These are phyloP conservation scores for Arachnomyces sp. DNA, from an alignment of 2,329 filamentous ascomycete genomes.

Conservation along the genomic window DNA sequence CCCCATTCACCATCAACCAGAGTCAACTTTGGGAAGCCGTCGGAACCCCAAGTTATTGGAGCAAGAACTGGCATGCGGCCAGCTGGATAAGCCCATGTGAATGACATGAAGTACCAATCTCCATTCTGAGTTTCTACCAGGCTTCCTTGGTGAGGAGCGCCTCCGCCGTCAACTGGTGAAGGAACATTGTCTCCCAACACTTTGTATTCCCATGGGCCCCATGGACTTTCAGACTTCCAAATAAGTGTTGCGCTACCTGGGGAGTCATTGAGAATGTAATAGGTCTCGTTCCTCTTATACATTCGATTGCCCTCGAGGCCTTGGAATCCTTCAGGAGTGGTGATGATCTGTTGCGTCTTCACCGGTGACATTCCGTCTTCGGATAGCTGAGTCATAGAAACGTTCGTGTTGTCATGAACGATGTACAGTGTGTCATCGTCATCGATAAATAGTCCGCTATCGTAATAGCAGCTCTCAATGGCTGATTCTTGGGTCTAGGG, in stretches of 20 bases:
- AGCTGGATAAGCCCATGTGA: slow-evolving; percentile 46
- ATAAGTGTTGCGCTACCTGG: slow-evolving; percentile 41
- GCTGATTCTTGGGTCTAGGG: neutral
- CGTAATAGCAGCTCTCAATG: slow-evolving; percentile 2
- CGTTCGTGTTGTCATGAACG: neutral
- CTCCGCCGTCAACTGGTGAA: slow-evolving; percentile 38
- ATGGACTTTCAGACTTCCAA: slow-evolving; percentile 40
- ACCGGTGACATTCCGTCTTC: slow-evolving; percentile 1
- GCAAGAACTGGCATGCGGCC: slow-evolving; percentile 49
- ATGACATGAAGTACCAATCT: slow-evolving; percentile 51
- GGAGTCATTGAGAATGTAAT: slow-evolving; percentile 46
- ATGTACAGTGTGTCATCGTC: slow-evolving; percentile 1
- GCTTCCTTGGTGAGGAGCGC: slow-evolving; percentile 46
- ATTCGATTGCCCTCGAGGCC: slow-evolving; percentile 45
- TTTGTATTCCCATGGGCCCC: slow-evolving; percentile 43
- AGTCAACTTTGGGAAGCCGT: slow-evolving; percentile 43
- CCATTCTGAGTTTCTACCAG: slow-evolving; percentile 43
- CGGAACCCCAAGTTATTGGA: slow-evolving; percentile 42
- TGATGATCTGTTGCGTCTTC: slow-evolving; percentile 39
- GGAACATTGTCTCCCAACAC: slow-evolving; percentile 38
- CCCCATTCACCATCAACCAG: slow-evolving; percentile 41
- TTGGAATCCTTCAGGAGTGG: slow-evolving; percentile 19
- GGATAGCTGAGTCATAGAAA: slow-evolving; percentile 3
- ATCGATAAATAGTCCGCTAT: slow-evolving; percentile 1
- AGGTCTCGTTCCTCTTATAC: slow-evolving; percentile 48